These are phyloP conservation scores for Vachellia collinsii DNA, from an alignment of 306 rosid species.

Conservation along the genomic window DNA sequence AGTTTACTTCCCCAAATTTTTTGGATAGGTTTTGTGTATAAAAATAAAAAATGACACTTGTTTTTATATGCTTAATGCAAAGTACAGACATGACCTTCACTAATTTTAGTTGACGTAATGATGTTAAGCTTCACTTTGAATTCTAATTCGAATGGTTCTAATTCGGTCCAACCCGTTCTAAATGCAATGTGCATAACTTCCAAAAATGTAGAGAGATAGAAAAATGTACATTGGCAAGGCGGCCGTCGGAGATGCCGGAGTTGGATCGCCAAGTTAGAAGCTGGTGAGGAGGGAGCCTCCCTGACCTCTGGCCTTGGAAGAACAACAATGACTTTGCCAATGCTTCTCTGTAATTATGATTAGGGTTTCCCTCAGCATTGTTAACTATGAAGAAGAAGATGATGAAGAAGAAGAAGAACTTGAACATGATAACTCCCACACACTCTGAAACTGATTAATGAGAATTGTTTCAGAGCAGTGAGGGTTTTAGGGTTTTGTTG, in stretches of 20 bases:
- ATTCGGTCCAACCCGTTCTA: no score
- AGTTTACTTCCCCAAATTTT: not conserved
- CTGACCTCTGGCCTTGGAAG: conserved; percentile 93
- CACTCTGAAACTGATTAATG: not conserved
- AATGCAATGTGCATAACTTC: not conserved
- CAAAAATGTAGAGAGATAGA: not conserved
- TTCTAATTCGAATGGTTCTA: no score
- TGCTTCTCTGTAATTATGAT: conserved; percentile 70
- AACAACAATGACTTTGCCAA: conserved; percentile 78
- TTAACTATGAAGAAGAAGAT: conserved; percentile 28
- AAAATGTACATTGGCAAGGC: conserved; percentile 56
- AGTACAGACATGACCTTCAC: no score
- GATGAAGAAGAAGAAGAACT: not conserved
- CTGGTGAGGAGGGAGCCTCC: conserved; percentile 62
- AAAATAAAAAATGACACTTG: not conserved
- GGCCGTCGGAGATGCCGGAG: conserved; percentile 84
- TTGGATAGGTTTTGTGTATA: not conserved
- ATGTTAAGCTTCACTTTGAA: no score
- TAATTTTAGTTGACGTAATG: no score
- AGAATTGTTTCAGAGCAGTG: not conserved
- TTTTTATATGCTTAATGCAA: not conserved
- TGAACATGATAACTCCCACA: not conserved
- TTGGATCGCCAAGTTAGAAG: conserved; percentile 71
- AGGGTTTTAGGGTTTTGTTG: conserved; percentile 18
- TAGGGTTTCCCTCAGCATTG: conserved; percentile 49